Percentiles rank a stretch among this genome's conserved stretches.
phyloP scores from a whole-genome alignment of 1,284 basidiomycete species.

The Sanghuangporus sanghuang region DNA sequence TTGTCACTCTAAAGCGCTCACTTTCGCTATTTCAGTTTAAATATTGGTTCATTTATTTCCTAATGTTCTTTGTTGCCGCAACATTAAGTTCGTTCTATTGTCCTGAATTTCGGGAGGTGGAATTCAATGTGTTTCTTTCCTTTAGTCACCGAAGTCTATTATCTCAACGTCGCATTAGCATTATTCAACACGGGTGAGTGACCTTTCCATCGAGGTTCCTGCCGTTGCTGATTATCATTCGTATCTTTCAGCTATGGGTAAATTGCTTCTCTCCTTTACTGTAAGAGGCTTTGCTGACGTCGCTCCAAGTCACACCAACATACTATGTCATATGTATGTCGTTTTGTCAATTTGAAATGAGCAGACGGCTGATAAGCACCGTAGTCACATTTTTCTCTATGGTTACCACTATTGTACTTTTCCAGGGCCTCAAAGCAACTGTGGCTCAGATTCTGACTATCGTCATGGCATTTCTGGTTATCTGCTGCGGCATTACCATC shows the following conservation, averaged over 20 bases:
- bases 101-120: neutral
- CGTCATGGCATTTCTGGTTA: slow-evolving; percentile 53
- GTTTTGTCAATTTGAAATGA: neutral
- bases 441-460: slow-evolving; percentile 52
- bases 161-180: slow-evolving; percentile 65
- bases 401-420: slow-evolving; percentile 47
- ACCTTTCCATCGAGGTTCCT: neutral
- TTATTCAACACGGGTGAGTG: slow-evolving; percentile 53
- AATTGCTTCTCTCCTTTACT: slow-evolving; percentile 11
- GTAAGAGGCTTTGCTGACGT: slow-evolving; percentile 24
- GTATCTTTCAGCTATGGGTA: slow-evolving; percentile 27
- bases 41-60: slow-evolving; percentile 57
- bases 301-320: slow-evolving; percentile 43
- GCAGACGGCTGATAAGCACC: neutral
- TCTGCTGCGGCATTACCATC: slow-evolving; percentile 54
- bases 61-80: slow-evolving; percentile 50
- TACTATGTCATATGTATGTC: slow-evolving; percentile 52
- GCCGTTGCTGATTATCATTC: neutral
- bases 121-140: neutral
- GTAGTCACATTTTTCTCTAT: slow-evolving; percentile 50
- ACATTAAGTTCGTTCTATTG: slow-evolving; percentile 35
- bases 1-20: neutral
- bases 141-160: slow-evolving; percentile 53
- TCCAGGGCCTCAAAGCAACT: slow-evolving; percentile 57
- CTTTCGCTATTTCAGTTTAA: slow-evolving; percentile 32